Evolutionary conservation across 129 eudicot genomes (phyloP).

Genomic region (Deinandra increscens): DNA sequence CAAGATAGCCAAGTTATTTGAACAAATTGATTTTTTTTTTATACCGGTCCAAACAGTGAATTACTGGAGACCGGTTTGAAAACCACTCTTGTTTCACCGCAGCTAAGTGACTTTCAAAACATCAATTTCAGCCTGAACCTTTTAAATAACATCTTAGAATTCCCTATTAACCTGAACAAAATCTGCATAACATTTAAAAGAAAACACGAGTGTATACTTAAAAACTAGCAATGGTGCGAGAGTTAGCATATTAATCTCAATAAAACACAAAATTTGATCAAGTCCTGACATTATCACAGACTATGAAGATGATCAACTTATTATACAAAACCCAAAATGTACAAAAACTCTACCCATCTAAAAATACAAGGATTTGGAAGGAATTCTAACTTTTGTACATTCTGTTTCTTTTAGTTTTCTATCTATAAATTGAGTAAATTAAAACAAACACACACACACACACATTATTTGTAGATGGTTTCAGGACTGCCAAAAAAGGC

Average conservation of each 20-base stretch:
- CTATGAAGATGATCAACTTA: not conserved
- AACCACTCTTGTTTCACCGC: too few relatives aligned
- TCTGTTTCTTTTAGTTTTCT: not conserved
- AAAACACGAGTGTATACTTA: not conserved
- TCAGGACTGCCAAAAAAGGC: slow-evolving; percentile 80
- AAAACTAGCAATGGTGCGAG: not conserved
- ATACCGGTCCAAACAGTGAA: too few relatives aligned
- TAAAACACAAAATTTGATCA: not conserved
- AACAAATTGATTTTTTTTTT: too few relatives aligned
- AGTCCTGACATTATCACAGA: not conserved
- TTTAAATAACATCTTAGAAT: not conserved
- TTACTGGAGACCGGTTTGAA: too few relatives aligned
- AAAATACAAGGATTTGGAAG: too few relatives aligned
- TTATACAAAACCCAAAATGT: not conserved
- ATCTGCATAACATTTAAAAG: not conserved
- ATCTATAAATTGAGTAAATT: slow-evolving; percentile 5
- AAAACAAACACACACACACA: not conserved
- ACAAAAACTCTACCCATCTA: not conserved
- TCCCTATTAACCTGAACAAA: not conserved
- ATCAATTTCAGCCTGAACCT: too few relatives aligned
- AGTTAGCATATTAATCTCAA: not conserved
- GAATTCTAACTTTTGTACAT: not conserved
- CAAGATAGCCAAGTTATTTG: too few relatives aligned
- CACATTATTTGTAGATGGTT: slow-evolving; percentile 5
- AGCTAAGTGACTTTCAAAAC: too few relatives aligned